phyloP scores from a whole-genome alignment of 2,329 filamentous ascomycete species.

The Zalaria sp. region DNA sequence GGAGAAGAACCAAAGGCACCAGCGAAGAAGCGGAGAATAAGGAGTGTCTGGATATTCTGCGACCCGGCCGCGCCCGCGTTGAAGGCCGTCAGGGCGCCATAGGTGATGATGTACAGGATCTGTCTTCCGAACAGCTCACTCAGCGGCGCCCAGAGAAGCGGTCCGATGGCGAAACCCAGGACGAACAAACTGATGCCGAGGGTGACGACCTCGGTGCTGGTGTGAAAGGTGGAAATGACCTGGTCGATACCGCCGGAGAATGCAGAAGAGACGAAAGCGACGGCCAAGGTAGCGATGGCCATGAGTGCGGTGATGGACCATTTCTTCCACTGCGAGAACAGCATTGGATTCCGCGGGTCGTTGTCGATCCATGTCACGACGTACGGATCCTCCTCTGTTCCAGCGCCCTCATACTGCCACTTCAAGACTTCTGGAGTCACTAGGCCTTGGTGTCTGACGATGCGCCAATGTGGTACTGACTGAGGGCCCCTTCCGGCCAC shows the following conservation, averaged over 20 bases:
- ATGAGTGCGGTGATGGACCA: slow-evolving; percentile 52
- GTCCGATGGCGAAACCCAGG: slow-evolving; percentile 44
- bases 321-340: slow-evolving; percentile 42
- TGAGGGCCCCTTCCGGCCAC: slow-evolving; percentile 5
- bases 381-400: slow-evolving; percentile 54
- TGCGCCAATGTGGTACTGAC: slow-evolving; percentile 14
- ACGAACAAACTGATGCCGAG: slow-evolving; percentile 53
- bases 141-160: slow-evolving; percentile 46
- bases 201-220: slow-evolving; percentile 39
- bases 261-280: slow-evolving; percentile 56
- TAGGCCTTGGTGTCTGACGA: slow-evolving; percentile 19
- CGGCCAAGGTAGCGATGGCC: slow-evolving; percentile 51
- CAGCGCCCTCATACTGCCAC: slow-evolving; percentile 24
- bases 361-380: slow-evolving; percentile 51
- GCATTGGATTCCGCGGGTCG: slow-evolving; percentile 54
- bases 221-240: slow-evolving; percentile 41
- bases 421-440: slow-evolving; percentile 20
- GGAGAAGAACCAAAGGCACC: slow-evolving; percentile 29
- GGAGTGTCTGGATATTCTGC: slow-evolving; percentile 28
- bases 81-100: slow-evolving; percentile 23
- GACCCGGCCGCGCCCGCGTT: slow-evolving; percentile 28
- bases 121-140: slow-evolving; percentile 44
- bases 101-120: slow-evolving; percentile 22
- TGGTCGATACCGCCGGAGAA: slow-evolving; percentile 44
- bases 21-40: slow-evolving; percentile 32